These are phyloP conservation scores for Eimeria brunetti DNA, from an alignment of 169 alveolate species.

Conservation along the genomic window DNA sequence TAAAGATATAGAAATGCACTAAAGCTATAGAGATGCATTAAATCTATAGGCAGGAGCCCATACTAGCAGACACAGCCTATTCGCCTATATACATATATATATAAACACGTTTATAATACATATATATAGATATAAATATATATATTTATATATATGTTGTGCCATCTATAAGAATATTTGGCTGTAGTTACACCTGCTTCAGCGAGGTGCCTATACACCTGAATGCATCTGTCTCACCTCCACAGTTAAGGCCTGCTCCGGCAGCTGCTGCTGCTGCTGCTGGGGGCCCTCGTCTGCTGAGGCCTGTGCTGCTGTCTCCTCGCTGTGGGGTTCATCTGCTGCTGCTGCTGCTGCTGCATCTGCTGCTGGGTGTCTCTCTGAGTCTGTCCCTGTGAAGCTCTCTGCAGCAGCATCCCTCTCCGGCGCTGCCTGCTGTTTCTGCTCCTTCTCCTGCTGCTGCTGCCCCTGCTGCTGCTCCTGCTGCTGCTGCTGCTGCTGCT, in stretches of 20 bases:
- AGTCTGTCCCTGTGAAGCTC: neutral
- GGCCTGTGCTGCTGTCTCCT: conserved; percentile 11
- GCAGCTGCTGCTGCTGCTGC: neutral
- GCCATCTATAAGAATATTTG: neutral
- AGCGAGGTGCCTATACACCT: neutral
- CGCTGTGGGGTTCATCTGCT: neutral
- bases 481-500: conserved; percentile 18
- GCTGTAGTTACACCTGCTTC: neutral
- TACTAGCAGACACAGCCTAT: too few species aligned
- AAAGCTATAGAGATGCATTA: too few species aligned
- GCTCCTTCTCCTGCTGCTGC: neutral
- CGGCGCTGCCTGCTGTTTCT: neutral
- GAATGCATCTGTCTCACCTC: neutral
- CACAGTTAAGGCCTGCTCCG: neutral
- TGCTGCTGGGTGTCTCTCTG: neutral
- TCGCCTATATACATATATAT: conserved; percentile 12
- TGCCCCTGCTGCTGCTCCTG: neutral
- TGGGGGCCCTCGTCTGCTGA: neutral
- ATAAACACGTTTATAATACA: neutral
- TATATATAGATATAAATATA: neutral
- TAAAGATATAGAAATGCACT: too few species aligned
- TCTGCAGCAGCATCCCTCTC: neutral
- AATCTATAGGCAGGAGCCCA: too few species aligned
- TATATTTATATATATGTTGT: neutral
- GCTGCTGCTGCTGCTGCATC: neutral